phyloP scores from a whole-genome alignment of 2,329 filamentous ascomycete genomes.

The Beauveria asiatica region DNA sequence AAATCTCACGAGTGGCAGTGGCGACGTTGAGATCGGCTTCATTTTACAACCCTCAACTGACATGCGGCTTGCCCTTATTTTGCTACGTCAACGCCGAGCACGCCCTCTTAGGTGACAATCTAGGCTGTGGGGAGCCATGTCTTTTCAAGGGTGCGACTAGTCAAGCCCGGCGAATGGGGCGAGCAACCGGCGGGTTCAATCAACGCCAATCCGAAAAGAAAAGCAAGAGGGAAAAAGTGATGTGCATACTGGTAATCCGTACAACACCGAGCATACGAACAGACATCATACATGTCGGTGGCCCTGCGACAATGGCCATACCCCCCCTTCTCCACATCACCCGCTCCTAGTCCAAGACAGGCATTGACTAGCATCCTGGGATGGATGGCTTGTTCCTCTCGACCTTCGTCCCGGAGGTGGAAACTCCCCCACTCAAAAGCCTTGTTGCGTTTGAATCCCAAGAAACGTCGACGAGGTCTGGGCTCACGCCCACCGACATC shows the following conservation, averaged over 20 bases:
- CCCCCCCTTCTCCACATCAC: not conserved
- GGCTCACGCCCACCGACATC: not conserved
- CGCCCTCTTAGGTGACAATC: not conserved
- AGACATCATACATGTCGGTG: not conserved
- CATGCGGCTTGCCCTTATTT: not conserved
- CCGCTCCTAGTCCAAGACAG: not conserved
- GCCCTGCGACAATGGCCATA: slow-evolving; percentile 1
- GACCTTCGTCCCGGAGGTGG: not conserved
- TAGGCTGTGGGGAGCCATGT: not conserved
- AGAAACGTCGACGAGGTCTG: slow-evolving; percentile 5
- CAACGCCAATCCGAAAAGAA: not conserved
- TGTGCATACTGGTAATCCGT: slow-evolving; percentile 2
- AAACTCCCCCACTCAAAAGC: slow-evolving; percentile 3
- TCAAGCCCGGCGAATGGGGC: not conserved
- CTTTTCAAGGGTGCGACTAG: not conserved
- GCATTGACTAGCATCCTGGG: not conserved
- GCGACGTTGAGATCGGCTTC: slow-evolving; percentile 1
- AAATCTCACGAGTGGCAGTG: not conserved
- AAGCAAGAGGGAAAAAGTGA: not conserved
- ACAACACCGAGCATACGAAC: not conserved
- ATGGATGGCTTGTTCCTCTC: not conserved
- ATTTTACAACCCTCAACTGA: not conserved
- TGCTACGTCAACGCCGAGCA: slow-evolving; percentile 1
- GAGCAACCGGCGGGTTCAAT: not conserved
- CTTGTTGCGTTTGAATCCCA: slow-evolving; percentile 2